Conservation (phyloP, 441 rosid genomes). For the Croton setiger region DNA sequence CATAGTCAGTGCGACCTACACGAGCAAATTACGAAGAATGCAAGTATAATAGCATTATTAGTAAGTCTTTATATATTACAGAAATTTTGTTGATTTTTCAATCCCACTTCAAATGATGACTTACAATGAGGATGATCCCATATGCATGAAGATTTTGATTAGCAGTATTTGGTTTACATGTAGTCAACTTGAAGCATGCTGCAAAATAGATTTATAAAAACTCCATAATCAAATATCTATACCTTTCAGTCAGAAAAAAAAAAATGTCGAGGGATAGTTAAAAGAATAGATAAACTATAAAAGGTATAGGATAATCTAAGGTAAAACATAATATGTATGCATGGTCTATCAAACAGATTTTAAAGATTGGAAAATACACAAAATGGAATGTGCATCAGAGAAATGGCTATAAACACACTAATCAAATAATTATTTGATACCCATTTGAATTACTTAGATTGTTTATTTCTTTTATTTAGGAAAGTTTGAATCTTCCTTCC, state of each 20-base stretch:
- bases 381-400: neutral
- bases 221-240: slow-evolving; percentile 4
- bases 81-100: neutral
- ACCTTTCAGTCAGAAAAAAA: too few species aligned
- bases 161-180: slow-evolving; percentile 58
- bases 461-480: neutral
- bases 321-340: neutral
- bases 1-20: slow-evolving; percentile 62
- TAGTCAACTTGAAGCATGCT: slow-evolving; percentile 81
- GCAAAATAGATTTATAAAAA: slow-evolving; percentile 32
- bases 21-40: slow-evolving; percentile 14
- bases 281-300: neutral
- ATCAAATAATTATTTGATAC: neutral
- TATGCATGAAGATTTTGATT: slow-evolving; percentile 85
- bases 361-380: neutral
- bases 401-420: neutral
- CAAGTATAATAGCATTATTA: neutral
- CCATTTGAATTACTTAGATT: neutral
- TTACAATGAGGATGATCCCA: slow-evolving; percentile 87
- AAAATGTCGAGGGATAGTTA: neutral
- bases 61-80: neutral
- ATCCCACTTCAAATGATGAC: slow-evolving; percentile 24
- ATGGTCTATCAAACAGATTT: neutral
- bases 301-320: neutral
- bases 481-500: neutral